Base-by-base conservation (phyloP, 2,329 filamentous ascomycete species). In the Penicillium sp. region DNA sequence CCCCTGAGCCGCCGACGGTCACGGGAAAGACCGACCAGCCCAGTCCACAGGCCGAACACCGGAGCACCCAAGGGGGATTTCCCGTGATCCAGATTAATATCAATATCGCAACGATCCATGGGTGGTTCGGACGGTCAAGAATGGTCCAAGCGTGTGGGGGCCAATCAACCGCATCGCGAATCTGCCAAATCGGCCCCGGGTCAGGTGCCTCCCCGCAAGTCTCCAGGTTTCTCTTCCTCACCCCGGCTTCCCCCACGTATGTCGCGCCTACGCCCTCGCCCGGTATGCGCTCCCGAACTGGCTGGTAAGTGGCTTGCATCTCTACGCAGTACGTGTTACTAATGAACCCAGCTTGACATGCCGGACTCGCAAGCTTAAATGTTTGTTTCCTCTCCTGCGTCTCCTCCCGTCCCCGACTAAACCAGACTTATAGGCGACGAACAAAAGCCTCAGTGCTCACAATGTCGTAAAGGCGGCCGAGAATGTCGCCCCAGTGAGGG, bases 301-400 rank as follows among this genome's bases (percentile, higher is more conserved):
- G 72, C 61, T 74, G 72, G 71, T 74, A 59, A 53, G 71, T 69
- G 35, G 10, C 39, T 41, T 24, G 11, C 14, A n/a, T 27, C 24
- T n/a, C 18, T 27, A 27, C 11, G 14, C 20, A 22, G n/a, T 25
- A 36, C 39, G 20, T 28, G n/a, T 46, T 10, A 20, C 8, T 35
- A 44, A 45, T 33, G 45, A 48, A 11, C 36, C 45, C 56, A 79
- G 76, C 64, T 69, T 78, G 61, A 84, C 80, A 60, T 84, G 81
- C 72, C 80, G 81, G 51, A 76, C 78, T 65, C 75, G 81, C 57
- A 84, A 86, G 76, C 75, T 86, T 56, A 86, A 86, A 74, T 86
- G 83, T 70, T 38, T 38, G 63, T 28, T 39, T 48, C 36, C 18
- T 31, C 46, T 51, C 50, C 51, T 48, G 39, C 30, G 14, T 25